phyloP scores from a whole-genome alignment of 257 asterid genomes.

The Linaria vulgaris region DNA sequence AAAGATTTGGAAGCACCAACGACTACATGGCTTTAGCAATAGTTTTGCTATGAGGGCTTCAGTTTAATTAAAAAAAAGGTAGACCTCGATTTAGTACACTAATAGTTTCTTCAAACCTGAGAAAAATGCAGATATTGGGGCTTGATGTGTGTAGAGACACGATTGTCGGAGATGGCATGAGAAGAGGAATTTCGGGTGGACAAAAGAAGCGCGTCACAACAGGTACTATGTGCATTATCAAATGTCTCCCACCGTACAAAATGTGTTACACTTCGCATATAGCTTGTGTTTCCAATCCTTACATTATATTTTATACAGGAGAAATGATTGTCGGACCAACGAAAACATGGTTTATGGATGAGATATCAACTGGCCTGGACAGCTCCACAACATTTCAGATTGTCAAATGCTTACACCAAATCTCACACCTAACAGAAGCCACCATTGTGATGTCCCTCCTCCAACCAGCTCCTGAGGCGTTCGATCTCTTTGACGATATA shows the following conservation, averaged over 20 bases:
- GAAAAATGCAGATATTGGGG: constrained; percentile 58
- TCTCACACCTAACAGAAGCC: constrained; percentile 57
- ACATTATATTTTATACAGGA: constrained; percentile 39
- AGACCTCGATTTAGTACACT: constrained; percentile 5
- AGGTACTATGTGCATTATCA: constrained; percentile 30
- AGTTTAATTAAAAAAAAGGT: no score
- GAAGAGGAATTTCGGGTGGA: constrained; percentile 81
- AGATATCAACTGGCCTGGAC: constrained; percentile 77
- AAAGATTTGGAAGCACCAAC: no score
- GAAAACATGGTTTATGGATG: constrained; percentile 67
- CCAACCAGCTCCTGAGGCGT: constrained; percentile 80
- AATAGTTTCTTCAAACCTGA: background rate
- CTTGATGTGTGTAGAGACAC: constrained; percentile 78
- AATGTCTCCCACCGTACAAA: no score
- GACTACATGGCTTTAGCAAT: no score
- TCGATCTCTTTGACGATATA: constrained; percentile 67
- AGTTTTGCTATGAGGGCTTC: no score
- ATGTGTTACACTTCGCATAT: background rate
- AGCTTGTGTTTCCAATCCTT: no score
- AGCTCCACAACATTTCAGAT: constrained; percentile 77
- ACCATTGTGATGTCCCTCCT: constrained; percentile 68
- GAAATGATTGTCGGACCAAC: constrained; percentile 82
- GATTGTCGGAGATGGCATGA: constrained; percentile 73
- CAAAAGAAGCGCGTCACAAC: constrained; percentile 83
- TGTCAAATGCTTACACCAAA: constrained; percentile 62